Base-by-base conservation (phyloP, 768 basidiomycete species). In the Lactarius akahatsu region DNA sequence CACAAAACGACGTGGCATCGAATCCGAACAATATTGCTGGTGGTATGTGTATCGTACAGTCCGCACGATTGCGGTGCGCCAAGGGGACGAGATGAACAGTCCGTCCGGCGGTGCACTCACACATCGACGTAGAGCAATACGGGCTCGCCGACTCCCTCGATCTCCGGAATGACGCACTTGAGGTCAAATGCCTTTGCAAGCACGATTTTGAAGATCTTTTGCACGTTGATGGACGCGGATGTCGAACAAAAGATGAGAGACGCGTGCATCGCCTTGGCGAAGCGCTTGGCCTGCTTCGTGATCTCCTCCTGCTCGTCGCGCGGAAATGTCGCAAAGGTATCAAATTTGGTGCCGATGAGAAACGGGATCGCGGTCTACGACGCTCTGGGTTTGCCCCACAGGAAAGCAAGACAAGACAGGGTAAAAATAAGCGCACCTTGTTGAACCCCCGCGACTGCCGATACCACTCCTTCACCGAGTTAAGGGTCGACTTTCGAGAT, bases 401-500 rank as follows among this genome's bases (percentile, higher is more conserved):
- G 30, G 3, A 32, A 28, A 26, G 45, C 47, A 20, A 50, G 6
- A 18, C 23, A 41, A 52, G 47, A 2, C 20, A 30, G 34, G 23
- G 23, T 60, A 11, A 16, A 66, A 66, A 15, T 52, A 65, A 57
- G 76, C 84, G 60, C 65, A 95, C 96, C 85, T 98, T 98, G 81
- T 98, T 98, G 80, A 99, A 99, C 26, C 97, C 97, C 73, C 97
- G 84, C 61, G 96, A 95, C 79, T 99, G 97, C 72, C 97, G 85
- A 83, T 98, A 99, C 97, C 97, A 99, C 78, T 99, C 97, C 79
- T 98, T 98, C 72, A 99, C 94, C 64, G 94, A 96, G 79, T 98
- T 98, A 69, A 99, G 78, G 52, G 97, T 99, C 67, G 92, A 93
- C 79, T 98, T 98, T 71, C 97, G 88, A 66, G 94, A 94, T 56